Percentiles rank a stretch among this genome's conserved stretches.
Evolutionary conservation across 768 basidiomycete genomes (phyloP).

Genomic region (Paxillus ammoniavirescens): DNA sequence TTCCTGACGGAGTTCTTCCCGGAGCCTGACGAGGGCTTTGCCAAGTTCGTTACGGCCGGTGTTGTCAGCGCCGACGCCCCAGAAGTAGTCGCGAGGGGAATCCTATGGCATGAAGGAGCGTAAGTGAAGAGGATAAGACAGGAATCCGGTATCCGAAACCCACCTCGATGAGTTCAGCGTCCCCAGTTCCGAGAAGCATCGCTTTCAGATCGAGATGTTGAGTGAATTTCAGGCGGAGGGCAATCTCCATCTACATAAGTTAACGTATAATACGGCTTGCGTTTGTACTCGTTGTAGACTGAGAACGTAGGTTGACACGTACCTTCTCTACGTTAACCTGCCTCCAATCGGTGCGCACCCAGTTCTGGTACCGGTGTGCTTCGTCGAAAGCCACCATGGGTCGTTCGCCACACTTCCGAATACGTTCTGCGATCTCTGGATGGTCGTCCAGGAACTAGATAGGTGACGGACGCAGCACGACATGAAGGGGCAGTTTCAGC

Average conservation of each 20-base stretch:
- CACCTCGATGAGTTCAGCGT: slow-evolving; percentile 70
- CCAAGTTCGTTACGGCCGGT: slow-evolving; percentile 74
- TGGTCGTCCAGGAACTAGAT: slow-evolving; percentile 56
- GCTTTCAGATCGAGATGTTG: slow-evolving; percentile 61
- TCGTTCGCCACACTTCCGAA: slow-evolving; percentile 59
- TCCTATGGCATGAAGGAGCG: slow-evolving; percentile 39
- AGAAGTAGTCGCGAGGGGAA: slow-evolving; percentile 76
- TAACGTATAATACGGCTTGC: not conserved
- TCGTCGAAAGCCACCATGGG: slow-evolving; percentile 67
- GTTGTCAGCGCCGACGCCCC: slow-evolving; percentile 70
- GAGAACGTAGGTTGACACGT: not conserved
- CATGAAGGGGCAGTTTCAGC: not conserved
- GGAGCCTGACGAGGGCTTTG: slow-evolving; percentile 62
- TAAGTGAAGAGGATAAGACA: not conserved
- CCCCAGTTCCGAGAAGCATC: slow-evolving; percentile 62
- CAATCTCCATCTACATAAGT: slow-evolving; percentile 57
- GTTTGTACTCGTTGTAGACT: too few relatives aligned
- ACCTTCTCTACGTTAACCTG: slow-evolving; percentile 68
- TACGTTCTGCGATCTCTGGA: slow-evolving; percentile 66
- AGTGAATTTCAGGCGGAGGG: slow-evolving; percentile 65
- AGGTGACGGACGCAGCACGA: not conserved
- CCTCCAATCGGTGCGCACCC: slow-evolving; percentile 66
- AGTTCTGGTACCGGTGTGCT: slow-evolving; percentile 61
- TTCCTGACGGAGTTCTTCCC: slow-evolving; percentile 48
- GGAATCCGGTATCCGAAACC: slow-evolving; percentile 16